Evolutionary conservation across 2,329 filamentous ascomycete genomes (phyloP).

Genomic region (Xylariaceae sp.): DNA sequence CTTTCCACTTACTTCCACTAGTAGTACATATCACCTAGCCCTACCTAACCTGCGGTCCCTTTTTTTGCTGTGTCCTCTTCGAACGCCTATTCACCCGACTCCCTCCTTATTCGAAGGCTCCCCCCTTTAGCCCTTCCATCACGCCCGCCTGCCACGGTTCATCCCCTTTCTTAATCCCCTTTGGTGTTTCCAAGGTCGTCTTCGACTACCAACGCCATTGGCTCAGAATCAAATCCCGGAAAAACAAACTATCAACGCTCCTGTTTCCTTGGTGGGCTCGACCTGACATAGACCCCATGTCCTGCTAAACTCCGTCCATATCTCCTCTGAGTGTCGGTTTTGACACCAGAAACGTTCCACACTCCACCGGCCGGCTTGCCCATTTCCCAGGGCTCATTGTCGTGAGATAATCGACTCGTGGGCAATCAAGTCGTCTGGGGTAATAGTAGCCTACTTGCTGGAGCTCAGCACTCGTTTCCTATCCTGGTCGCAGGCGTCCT

Average conservation of each 20-base stretch:
- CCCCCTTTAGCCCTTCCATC: not conserved
- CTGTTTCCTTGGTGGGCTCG: conserved; percentile 12
- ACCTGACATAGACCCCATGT: conserved; percentile 23
- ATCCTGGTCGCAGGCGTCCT: conserved; percentile 55
- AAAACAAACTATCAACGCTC: conserved; percentile 12
- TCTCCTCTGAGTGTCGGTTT: conserved; percentile 23
- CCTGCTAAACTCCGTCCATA: conserved; percentile 16
- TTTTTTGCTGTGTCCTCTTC: conserved; percentile 13
- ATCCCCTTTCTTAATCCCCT: conserved; percentile 13
- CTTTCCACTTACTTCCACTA: conserved; percentile 22
- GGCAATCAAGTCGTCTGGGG: conserved; percentile 33
- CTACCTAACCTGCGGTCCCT: too few relatives aligned
- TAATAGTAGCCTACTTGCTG: conserved; percentile 41
- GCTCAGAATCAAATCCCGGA: conserved; percentile 10
- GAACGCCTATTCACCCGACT: not conserved
- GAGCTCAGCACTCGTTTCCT: conserved; percentile 36
- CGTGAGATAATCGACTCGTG: conserved; percentile 22
- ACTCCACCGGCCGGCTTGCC: conserved; percentile 15
- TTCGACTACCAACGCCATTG: conserved; percentile 10
- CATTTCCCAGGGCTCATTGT: conserved; percentile 17
- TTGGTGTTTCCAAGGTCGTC: conserved; percentile 14
- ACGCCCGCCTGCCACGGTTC: conserved; percentile 1
- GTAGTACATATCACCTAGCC: conserved; percentile 26
- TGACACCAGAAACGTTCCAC: conserved; percentile 23
- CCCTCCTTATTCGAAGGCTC: conserved; percentile 12